phyloP scores from a whole-genome alignment of 2,329 filamentous ascomycete species.

The Apiospora rasikravindrae region DNA sequence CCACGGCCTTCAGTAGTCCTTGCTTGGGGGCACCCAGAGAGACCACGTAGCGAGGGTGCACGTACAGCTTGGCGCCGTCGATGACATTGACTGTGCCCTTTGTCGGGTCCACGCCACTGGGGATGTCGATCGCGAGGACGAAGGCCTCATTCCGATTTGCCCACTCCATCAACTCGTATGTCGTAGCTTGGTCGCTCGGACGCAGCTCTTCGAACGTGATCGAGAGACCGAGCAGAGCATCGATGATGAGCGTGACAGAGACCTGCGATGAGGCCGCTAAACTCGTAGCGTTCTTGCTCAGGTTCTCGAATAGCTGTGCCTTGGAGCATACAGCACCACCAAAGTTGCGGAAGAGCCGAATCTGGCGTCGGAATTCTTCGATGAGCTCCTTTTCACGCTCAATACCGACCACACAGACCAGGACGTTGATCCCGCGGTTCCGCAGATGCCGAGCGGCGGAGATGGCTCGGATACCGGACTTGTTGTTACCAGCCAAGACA shows the following conservation, averaged over 20 bases:
- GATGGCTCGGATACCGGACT: conserved; percentile 82
- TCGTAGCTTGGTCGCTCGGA: conserved; percentile 79
- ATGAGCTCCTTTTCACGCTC: conserved; percentile 83
- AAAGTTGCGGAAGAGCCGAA: conserved; percentile 83
- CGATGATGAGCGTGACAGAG: conserved; percentile 56
- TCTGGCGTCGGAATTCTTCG: conserved; percentile 79
- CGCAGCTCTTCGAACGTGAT: conserved; percentile 88
- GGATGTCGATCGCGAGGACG: conserved; percentile 87
- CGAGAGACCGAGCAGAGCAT: conserved; percentile 86
- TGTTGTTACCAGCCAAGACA: conserved; percentile 94
- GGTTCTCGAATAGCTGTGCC: conserved; percentile 64
- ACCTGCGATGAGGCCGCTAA: conserved; percentile 35
- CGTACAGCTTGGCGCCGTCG: conserved; percentile 79
- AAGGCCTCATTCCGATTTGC: conserved; percentile 85
- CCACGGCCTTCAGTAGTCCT: conserved; percentile 79
- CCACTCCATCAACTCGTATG: conserved; percentile 92
- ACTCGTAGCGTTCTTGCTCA: conserved; percentile 51
- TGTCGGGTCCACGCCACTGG: conserved; percentile 83
- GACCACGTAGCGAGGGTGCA: conserved; percentile 82
- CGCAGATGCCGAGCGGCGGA: conserved; percentile 86
- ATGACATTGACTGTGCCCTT: conserved; percentile 69
- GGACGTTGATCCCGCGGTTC: conserved; percentile 80
- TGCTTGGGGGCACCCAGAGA: conserved; percentile 86
- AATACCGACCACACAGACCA: conserved; percentile 83
- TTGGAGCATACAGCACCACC: conserved; percentile 74